Evolutionary conservation across 192 early-diverging fungal species (phyloP), one percentile per base, ranked within the genome.

Genomic region (Mortierella alpina): DNA sequence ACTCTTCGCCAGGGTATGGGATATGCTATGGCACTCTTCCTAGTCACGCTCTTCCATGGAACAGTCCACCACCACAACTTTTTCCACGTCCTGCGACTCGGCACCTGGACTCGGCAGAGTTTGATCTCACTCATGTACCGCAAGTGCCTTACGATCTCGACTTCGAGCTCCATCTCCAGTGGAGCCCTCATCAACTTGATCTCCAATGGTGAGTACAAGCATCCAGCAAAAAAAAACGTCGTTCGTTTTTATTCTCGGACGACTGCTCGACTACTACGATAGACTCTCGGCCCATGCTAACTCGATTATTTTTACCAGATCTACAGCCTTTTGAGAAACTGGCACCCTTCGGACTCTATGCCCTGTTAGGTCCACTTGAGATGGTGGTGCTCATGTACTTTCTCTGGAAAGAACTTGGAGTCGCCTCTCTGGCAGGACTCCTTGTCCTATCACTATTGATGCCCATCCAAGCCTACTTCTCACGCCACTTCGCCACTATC

Each of bases 131-230:
- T 83, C 41, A 83, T 83, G 82, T 83, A 77, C 48, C 74, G 73
- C 68, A 83, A 83, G 61, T 75, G 73, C 42, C 49, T 83, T 10
- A 71, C 64, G 4, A 74, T 83, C 14, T 76, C 82, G 2, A 77
- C 82, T 50, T 83, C 82, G 7, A 77, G 59, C 62, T 73, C 82
- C 12, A 76, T 83, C 53, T 63, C 82, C 20, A 83, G 75, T 5
- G 82, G 82, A 58, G 72, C 82, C 44, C 52, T 83, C 22, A 75
- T 83, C 49, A 83, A 83, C 55, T 55, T 83, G n/a, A 83, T 83
- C 23, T 83, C 82, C 11, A 83, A 83, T 66, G 82, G 82, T 83
- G 69, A 7, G 47, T 31, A 31, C 31, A 31, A 31, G 31, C 31
- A 31, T 31, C 31, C 31, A 31, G 31, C 31, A 3, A 31, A 1